Base-by-base conservation (phyloP, 495 filamentous ascomycete species). In the Xylaria castorea region DNA sequence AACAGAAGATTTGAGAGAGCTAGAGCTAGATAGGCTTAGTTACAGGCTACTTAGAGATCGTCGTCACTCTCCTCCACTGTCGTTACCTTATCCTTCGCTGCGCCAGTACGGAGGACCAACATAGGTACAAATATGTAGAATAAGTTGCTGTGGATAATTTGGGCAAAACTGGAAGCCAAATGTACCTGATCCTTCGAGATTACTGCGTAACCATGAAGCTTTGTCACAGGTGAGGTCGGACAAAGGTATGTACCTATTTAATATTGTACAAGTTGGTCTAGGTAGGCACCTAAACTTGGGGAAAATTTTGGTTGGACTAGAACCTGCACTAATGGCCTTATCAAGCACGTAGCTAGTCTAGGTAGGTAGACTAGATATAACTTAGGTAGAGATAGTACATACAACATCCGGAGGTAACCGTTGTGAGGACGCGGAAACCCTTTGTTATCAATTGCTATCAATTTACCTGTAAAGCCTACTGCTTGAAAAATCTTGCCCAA, bases 1-100 rank as follows among this genome's bases (percentile, higher is more conserved):
- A 65, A 65, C 38, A 34, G 46, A 12, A 38, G 48, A 53, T 42
- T 53, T 42, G 50, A 27, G 30, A 40, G 42, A 30, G 36, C 67
- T 70, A 57, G 50, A 36, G 9, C 67, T 0, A 61, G 55, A 50
- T 61, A 70, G 67, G 67, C 30, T 38, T 70, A 70, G 67, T 20
- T 36, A 68, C 30, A n/a, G 11, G 32, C 34, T 30, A 25, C 53
- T 25, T 30, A 61, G 58, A 38, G 58, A 61, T 61, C 18, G 58
- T 61, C 34, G 32, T 38, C 34, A 57, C 14, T 18, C 53, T n/a
- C 53, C 53, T 57, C 53, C 53, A 57, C 53, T 18, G 12, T 27
- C 14, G 51, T 60, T 36, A 34, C 6, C 34, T 60, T 36, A 34
- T 18, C 34, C 25, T 61, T 25, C 12, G 2, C 18, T 38, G 27